Conservation (phyloP, 1,284 basidiomycete species). For the Schizophyllum amplum region DNA sequence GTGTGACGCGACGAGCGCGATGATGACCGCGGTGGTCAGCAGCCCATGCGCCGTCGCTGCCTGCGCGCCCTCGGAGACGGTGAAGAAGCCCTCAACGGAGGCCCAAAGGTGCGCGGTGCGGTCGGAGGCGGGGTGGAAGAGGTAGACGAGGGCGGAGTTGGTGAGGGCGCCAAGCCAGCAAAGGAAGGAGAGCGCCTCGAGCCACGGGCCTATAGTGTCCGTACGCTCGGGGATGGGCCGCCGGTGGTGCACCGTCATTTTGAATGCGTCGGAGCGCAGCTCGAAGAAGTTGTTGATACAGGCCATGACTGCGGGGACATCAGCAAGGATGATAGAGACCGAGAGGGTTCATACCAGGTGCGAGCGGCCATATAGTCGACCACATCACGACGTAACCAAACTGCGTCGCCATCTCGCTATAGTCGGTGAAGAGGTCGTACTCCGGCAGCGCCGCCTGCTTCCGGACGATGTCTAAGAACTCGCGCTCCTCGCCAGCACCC, state of each 20-base stretch:
- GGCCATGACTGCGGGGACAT: constrained; percentile 46
- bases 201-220: constrained; percentile 93
- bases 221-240: constrained; percentile 81
- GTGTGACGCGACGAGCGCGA: constrained; percentile 76
- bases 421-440: constrained; percentile 80
- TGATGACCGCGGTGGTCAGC: constrained; percentile 59
- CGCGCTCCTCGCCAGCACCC: constrained; percentile 54
- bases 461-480: constrained; percentile 71
- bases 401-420: constrained; percentile 93
- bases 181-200: constrained; percentile 82
- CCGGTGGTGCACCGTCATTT: constrained; percentile 82
- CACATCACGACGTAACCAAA: constrained; percentile 91
- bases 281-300: constrained; percentile 88
- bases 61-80: constrained; percentile 10
- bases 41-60: constrained; percentile 40
- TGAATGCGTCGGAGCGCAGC: constrained; percentile 89
- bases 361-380: constrained; percentile 93
- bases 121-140: constrained; percentile 53
- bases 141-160: constrained; percentile 80
- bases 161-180: constrained; percentile 83
- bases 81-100: background rate
- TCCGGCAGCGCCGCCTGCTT: constrained; percentile 75
- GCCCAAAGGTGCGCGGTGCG: constrained; percentile 18
- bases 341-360: constrained; percentile 48
- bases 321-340: constrained; percentile 11